Percentiles rank a stretch among this genome's conserved stretches.
These are phyloP conservation scores for Cafeteria roenbergensis DNA, from an alignment of 108 stramenopile genomes.

Conservation along the genomic window DNA sequence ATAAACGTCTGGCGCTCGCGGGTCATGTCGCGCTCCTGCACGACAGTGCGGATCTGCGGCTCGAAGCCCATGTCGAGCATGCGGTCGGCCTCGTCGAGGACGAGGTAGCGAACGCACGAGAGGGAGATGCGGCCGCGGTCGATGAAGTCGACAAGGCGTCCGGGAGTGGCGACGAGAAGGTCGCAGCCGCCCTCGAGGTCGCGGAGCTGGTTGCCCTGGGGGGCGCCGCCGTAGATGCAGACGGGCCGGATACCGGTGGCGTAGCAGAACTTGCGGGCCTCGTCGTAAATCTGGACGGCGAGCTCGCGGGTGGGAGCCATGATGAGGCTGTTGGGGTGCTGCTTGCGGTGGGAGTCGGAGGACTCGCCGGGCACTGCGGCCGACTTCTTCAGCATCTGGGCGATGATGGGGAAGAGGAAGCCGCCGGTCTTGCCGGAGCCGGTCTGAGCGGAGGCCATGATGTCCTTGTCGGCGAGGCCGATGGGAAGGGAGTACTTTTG, in stretches of 20 bases:
- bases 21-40: constrained; percentile 52
- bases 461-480: constrained; percentile 64
- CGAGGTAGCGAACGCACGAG: constrained; percentile 62
- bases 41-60: constrained; percentile 92
- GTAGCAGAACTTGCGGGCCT: constrained; percentile 84
- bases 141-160: constrained; percentile 75
- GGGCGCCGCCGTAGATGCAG: constrained; percentile 92
- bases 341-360: constrained; percentile 23
- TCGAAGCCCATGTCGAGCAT: constrained; percentile 98
- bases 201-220: constrained; percentile 69
- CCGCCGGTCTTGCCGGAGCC: constrained; percentile 94
- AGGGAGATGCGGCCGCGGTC: constrained; percentile 80
- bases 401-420: constrained; percentile 89
- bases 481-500: constrained; percentile 96
- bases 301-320: constrained; percentile 94
- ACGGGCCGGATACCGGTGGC: constrained; percentile 80
- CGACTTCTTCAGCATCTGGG: constrained; percentile 64
- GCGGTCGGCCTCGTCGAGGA: constrained; percentile 87
- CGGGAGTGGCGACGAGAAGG: constrained; percentile 85
- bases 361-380: constrained; percentile 54
- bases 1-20: constrained; percentile 75
- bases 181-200: constrained; percentile 62
- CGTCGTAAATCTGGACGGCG: constrained; percentile 89
- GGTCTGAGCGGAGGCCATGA: constrained; percentile 96
- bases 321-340: constrained; percentile 68